A percentile compares a stretch with the other conserved stretches of the same genome.
Evolutionary conservation across 2,329 filamentous ascomycete species (phyloP).

Genomic region (Lizonia empirigonia): DNA sequence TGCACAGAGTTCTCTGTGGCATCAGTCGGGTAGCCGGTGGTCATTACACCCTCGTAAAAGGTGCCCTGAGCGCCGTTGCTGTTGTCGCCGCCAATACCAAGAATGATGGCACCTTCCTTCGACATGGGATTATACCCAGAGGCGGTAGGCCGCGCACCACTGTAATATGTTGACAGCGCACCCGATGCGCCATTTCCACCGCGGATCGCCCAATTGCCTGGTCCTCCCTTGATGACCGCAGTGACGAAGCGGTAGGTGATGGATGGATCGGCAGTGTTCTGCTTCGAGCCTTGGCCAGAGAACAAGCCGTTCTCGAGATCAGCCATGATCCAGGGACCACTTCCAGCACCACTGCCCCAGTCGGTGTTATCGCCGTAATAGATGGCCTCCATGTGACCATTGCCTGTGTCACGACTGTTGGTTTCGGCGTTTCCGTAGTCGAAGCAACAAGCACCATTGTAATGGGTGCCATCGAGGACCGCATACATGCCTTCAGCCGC

Average conservation of each 20-base stretch:
- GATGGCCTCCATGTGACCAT: conserved; percentile 72
- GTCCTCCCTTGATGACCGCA: conserved; percentile 61
- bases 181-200: conserved; percentile 63
- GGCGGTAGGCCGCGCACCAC: conserved; percentile 58
- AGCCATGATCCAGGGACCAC: conserved; percentile 71
- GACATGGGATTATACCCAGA: conserved; percentile 65
- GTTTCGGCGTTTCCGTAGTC: conserved; percentile 54
- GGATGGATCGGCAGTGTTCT: conserved; percentile 60
- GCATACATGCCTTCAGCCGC: conserved; percentile 65
- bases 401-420: conserved; percentile 56
- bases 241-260: conserved; percentile 63
- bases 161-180: conserved; percentile 63
- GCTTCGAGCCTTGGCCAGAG: conserved; percentile 55
- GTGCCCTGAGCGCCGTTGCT: conserved; percentile 65
- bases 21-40: conserved; percentile 65
- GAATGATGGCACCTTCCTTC: conserved; percentile 69
- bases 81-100: conserved; percentile 75
- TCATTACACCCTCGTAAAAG: conserved; percentile 71
- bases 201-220: conserved; percentile 64
- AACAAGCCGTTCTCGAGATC: conserved; percentile 72
- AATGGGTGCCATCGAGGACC: conserved; percentile 65
- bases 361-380: conserved; percentile 63
- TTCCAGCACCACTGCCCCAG: conserved; percentile 64
- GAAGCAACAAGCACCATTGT: conserved; percentile 61
- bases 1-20: conserved; percentile 64